A percentile compares a stretch with the other conserved stretches of the same genome.
Evolutionary conservation across 225 moss, liverwort and hornwort species (phyloP).

Genomic region (Polytrichum formosum): DNA sequence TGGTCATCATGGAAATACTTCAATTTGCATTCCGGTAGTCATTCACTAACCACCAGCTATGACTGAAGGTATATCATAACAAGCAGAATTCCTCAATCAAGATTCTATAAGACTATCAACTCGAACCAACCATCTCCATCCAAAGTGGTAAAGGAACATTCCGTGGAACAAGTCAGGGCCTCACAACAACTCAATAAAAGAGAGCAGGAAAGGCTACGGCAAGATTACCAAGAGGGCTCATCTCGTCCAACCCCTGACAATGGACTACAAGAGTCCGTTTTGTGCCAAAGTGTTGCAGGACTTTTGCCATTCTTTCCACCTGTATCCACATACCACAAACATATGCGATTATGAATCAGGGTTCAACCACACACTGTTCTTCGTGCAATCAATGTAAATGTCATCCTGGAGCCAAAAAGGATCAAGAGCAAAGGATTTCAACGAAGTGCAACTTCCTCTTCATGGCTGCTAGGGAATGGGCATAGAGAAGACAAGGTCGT

Average conservation of each 20-base stretch:
- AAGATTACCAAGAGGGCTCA: slow-evolving; percentile 84
- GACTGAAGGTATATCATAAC: no score
- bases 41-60: no score
- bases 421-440: background rate
- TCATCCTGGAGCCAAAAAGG: no score
- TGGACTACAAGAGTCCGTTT: slow-evolving; percentile 89
- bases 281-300: slow-evolving; percentile 81
- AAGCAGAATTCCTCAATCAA: no score
- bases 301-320: slow-evolving; percentile 80
- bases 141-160: no score
- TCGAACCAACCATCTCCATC: no score
- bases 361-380: background rate
- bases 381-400: background rate
- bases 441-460: background rate
- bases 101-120: background rate
- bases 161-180: no score
- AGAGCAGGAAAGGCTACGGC: background rate
- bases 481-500: background rate
- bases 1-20: slow-evolving; percentile 19
- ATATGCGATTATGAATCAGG: background rate
- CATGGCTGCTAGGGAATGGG: background rate
- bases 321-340: slow-evolving; percentile 4
- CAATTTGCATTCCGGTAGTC: no score
- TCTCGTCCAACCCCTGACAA: slow-evolving; percentile 95
- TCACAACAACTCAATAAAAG: background rate